Conservation (phyloP, 768 basidiomycete genomes). For the Leccinum aurantiacum region DNA sequence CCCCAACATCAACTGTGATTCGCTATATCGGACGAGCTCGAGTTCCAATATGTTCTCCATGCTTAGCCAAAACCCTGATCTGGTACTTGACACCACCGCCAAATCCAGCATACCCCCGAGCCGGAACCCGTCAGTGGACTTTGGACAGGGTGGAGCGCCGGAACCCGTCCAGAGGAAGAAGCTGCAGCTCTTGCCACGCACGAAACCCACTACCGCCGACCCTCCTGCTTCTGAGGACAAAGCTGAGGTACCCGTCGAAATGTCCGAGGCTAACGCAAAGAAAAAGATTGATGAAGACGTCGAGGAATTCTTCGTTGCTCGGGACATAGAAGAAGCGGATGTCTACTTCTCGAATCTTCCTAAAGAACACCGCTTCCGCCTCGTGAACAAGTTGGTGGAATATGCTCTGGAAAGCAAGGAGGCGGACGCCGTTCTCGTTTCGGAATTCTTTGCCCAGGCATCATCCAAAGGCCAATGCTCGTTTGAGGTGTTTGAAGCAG, state of each 20-base stretch:
- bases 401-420: conserved; percentile 77
- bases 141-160: conserved; percentile 43
- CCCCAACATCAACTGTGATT: conserved; percentile 54
- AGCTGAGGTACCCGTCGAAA: conserved; percentile 42
- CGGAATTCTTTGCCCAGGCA: too few species aligned
- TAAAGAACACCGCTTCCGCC: conserved; percentile 53
- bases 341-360: conserved; percentile 80
- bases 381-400: conserved; percentile 75
- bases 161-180: conserved; percentile 34
- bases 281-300: conserved; percentile 39
- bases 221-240: conserved; percentile 52
- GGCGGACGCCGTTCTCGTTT: too few species aligned
- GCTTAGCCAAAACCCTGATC: conserved; percentile 65
- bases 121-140: conserved; percentile 52
- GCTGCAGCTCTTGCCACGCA: neutral
- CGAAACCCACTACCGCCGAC: neutral
- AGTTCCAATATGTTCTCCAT: conserved; percentile 86
- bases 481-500: conserved; percentile 80
- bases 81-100: conserved; percentile 47
- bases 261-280: conserved; percentile 37
- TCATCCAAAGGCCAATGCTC: too few species aligned
- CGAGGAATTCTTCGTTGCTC: conserved; percentile 85
- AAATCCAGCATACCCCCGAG: conserved; percentile 55
- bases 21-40: conserved; percentile 76
- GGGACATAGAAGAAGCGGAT: conserved; percentile 64